A percentile compares a stretch with the other conserved stretches of the same genome.
Conservation (phyloP, 352 stramenopile genomes). For the Hyphochytrium catenoides region DNA sequence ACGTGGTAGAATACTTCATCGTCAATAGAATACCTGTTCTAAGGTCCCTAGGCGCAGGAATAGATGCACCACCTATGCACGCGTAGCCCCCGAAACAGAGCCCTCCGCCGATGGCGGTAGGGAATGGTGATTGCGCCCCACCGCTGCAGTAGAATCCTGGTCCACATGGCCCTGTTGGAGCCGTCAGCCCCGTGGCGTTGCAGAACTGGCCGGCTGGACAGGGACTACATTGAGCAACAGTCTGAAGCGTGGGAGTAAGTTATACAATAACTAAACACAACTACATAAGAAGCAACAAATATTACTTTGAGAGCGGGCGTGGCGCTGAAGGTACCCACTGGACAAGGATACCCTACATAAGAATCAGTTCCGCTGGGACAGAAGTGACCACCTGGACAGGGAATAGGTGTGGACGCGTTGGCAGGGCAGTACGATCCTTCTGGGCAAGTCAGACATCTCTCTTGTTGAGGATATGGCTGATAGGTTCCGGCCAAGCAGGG, state of each 20-base stretch:
- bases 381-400: constrained; percentile 42
- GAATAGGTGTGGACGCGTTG: constrained; percentile 15
- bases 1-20: background rate
- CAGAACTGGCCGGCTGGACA: constrained; percentile 58
- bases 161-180: constrained; percentile 25
- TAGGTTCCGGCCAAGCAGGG: constrained; percentile 37
- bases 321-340: constrained; percentile 29
- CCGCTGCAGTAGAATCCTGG: constrained; percentile 36
- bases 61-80: constrained; percentile 1
- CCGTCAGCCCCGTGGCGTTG: constrained; percentile 21
- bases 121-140: constrained; percentile 15
- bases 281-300: constrained; percentile 5
- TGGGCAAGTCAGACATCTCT: constrained; percentile 37
- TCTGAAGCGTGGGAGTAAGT: background rate
- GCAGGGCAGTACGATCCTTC: constrained; percentile 33
- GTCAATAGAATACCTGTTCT: background rate
- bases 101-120: constrained; percentile 21
- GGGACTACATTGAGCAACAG: constrained; percentile 16
- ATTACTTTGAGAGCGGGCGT: constrained; percentile 11
- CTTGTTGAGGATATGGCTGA: constrained; percentile 22
- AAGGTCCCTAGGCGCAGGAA: background rate
- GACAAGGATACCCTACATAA: constrained; percentile 22
- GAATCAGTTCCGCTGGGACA: constrained; percentile 28
- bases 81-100: constrained; percentile 21
- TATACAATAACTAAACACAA: constrained; percentile 6